phyloP scores from a whole-genome alignment of 2,329 filamentous ascomycete species.

The Claviceps sp. region DNA sequence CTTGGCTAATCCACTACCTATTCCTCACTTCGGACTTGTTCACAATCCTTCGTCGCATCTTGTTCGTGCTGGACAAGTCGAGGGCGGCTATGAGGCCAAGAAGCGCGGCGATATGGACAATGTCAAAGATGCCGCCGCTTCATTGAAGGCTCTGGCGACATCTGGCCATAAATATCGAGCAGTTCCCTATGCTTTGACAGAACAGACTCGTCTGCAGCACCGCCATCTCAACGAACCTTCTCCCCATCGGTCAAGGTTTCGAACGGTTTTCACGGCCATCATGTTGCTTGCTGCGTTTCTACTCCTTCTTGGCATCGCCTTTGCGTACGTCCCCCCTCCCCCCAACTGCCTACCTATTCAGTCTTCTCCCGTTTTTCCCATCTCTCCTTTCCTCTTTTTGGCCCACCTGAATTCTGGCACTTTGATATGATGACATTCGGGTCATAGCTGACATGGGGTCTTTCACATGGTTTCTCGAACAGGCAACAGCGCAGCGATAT shows the following conservation, averaged over 20 bases:
- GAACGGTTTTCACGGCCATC: constrained; percentile 8
- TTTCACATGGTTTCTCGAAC: not conserved
- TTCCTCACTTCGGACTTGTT: not conserved
- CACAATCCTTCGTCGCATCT: not conserved
- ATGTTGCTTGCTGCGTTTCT: constrained; percentile 7
- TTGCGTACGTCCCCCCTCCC: constrained; percentile 7
- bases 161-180: constrained; percentile 17
- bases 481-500: constrained; percentile 6
- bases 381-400: not conserved
- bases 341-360: not conserved
- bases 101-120: constrained; percentile 3
- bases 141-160: constrained; percentile 10
- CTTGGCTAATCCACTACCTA: not conserved
- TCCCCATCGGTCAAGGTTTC: constrained; percentile 3
- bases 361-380: not conserved
- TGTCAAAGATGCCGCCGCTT: constrained; percentile 1
- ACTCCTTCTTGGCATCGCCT: constrained; percentile 8
- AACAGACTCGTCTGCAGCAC: not conserved
- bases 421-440: not conserved
- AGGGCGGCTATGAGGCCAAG: not conserved
- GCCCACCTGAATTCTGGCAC: too few relatives aligned
- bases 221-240: not conserved
- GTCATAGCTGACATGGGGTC: not conserved
- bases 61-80: not conserved
- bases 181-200: constrained; percentile 9